Percentiles rank a stretch among this genome's conserved stretches.
Conservation (phyloP, 1,284 basidiomycete genomes). For the Pterulicium gracile region DNA sequence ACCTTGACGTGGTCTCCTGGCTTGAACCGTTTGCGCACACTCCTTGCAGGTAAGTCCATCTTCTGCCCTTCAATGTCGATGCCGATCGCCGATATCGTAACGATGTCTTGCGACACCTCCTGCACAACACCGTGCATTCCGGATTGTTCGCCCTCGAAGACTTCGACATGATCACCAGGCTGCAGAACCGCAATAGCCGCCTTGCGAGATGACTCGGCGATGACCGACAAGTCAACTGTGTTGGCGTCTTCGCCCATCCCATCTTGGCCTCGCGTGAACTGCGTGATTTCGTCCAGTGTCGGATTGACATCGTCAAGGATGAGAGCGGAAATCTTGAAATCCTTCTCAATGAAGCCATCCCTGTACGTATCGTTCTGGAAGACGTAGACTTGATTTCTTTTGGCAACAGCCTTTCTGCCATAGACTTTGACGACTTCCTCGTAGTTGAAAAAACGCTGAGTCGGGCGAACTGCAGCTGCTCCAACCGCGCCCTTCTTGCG, state of each 20-base stretch:
- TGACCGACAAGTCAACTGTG: conserved; percentile 68
- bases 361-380: conserved; percentile 93
- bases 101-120: conserved; percentile 80
- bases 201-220: conserved; percentile 82
- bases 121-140: conserved; percentile 91
- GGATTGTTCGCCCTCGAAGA: conserved; percentile 93
- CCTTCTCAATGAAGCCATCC: conserved; percentile 95
- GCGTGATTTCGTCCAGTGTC: conserved; percentile 91
- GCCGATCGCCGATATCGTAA: conserved; percentile 75
- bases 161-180: conserved; percentile 95
- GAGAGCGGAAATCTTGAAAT: conserved; percentile 77
- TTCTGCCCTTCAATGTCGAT: conserved; percentile 78
- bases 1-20: conserved; percentile 99
- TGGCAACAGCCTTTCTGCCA: conserved; percentile 65
- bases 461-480: conserved; percentile 64
- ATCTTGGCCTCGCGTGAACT: conserved; percentile 69
- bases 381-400: conserved; percentile 63
- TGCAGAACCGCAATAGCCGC: conserved; percentile 86
- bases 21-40: conserved; percentile 92
- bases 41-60: conserved; percentile 80
- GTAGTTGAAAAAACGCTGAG: conserved; percentile 88
- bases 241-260: conserved; percentile 45
- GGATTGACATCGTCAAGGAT: conserved; percentile 89
- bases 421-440: conserved; percentile 90
- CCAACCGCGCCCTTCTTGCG: conserved; percentile 53